Conservation (phyloP, 371 early-diverging fungal species). For the Mucor indicus region DNA sequence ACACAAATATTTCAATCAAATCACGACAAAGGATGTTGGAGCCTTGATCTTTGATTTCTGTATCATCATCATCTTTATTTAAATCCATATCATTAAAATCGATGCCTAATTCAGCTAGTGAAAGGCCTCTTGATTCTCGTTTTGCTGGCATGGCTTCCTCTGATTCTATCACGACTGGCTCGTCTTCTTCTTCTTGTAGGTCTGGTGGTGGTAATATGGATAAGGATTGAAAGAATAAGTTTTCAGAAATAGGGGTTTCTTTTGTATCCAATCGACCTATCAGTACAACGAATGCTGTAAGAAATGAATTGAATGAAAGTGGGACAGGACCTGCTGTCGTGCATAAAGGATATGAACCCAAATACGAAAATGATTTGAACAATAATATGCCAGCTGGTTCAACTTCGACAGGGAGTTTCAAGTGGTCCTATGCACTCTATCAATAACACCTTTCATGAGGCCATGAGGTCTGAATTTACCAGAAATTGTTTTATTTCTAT, state of each 20-base stretch:
- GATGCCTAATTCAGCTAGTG: constrained; percentile 39
- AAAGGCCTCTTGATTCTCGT: constrained; percentile 16
- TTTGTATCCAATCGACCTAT: constrained; percentile 31
- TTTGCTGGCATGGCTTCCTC: constrained; percentile 2
- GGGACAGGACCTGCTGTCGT: constrained; percentile 11
- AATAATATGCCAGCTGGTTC: constrained; percentile 40
- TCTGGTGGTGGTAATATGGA: constrained; percentile 24
- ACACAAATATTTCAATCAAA: constrained; percentile 25
- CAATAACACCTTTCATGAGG: neutral
- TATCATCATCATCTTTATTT: neutral
- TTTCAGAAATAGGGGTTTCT: constrained; percentile 20
- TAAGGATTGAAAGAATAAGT: constrained; percentile 41
- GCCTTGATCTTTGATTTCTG: constrained; percentile 3
- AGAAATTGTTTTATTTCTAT: constrained; percentile 45
- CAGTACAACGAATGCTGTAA: constrained; percentile 39
- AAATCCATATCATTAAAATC: constrained; percentile 36
- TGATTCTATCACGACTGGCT: neutral
- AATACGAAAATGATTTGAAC: constrained; percentile 45
- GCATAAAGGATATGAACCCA: constrained; percentile 39
- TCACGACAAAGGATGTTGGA: constrained; percentile 27
- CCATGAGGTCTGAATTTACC: constrained; percentile 18
- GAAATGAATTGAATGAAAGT: constrained; percentile 29
- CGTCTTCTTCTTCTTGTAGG: neutral
- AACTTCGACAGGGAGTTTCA: constrained; percentile 32
- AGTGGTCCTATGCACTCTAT: constrained; percentile 21